Evolutionary conservation across 2,329 filamentous ascomycete genomes (phyloP), one percentile per base, ranked within the genome.

Genomic region (Dendryphion nanum): DNA sequence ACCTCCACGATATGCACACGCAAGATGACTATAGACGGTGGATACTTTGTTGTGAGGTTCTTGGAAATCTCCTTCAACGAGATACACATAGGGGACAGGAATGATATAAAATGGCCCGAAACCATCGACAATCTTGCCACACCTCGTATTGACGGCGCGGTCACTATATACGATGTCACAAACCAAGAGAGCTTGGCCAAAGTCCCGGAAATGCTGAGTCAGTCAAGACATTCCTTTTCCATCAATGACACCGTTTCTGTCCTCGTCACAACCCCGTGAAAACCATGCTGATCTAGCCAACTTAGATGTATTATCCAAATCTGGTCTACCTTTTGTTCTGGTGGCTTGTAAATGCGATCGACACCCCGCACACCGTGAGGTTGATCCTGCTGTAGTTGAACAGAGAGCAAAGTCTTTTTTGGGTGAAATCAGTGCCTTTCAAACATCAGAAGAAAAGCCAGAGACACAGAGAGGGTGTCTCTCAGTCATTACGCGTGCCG

Each of bases 311-410:
- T 74, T 95, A 35, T 78, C 81, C 41, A 85, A 83, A 53, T 82
- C 85, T 14, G 76, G 77, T 17, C 69, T 95, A 26, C 89, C 90
- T 6, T 85, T 85, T 37, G 77, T 91, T 45, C 77, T 96, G 29
- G 86, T 94, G 35, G 88, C 89, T 38, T 91, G 84, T 64, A 96
- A 96, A 74, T 95, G 88, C 71, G 91, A 96, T 64, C 79, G 82
- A 35, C 82, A 84, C 33, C 79, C 83, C 45, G 76, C 79, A 41
- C 72, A 81, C 42, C 82, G 85, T 57, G 78, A 88, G 59, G 75
- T 94, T 39, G 82, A 91, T 56, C 78, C 84, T 12, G 74, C 81
- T 18, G 77, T 71, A 38, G 76, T 93, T 40, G 82, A 86, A 55
- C 68, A 77, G 33, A 73, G 78, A 48, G 86, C 85, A 26, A 73